Conservation (phyloP, 805 yeast species). For the Saturnispora halmiae region DNA sequence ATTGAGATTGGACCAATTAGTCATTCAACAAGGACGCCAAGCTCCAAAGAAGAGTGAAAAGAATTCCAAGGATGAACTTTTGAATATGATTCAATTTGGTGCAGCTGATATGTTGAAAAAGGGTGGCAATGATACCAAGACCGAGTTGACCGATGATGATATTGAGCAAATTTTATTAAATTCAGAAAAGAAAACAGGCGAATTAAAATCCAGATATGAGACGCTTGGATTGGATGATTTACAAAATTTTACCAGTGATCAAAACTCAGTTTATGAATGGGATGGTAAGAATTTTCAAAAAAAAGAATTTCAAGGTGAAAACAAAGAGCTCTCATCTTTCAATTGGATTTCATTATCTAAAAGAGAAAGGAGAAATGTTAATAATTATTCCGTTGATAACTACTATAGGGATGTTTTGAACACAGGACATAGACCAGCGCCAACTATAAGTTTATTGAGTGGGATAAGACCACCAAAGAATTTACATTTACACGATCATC, state of each 20-base stretch:
- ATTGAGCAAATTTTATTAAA: slow-evolving; percentile 51
- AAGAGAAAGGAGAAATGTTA: slow-evolving; percentile 56
- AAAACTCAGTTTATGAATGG: slow-evolving; percentile 72
- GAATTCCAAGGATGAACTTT: slow-evolving; percentile 58
- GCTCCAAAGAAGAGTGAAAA: slow-evolving; percentile 28
- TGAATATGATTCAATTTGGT: slow-evolving; percentile 78
- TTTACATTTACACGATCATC: slow-evolving; percentile 77
- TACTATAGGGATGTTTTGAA: slow-evolving; percentile 49
- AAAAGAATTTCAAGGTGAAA: slow-evolving; percentile 40
- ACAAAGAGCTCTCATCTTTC: slow-evolving; percentile 33
- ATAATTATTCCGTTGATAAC: slow-evolving; percentile 79
- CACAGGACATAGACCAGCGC: slow-evolving; percentile 52
- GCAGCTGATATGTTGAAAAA: slow-evolving; percentile 51
- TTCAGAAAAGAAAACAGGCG: slow-evolving; percentile 56
- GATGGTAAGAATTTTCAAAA: slow-evolving; percentile 75
- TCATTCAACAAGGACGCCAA: slow-evolving; percentile 81
- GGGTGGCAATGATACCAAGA: slow-evolving; percentile 20
- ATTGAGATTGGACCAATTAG: slow-evolving; percentile 83
- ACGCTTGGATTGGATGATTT: slow-evolving; percentile 67
- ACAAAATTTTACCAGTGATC: slow-evolving; percentile 55
- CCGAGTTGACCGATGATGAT: slow-evolving; percentile 39
- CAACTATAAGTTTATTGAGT: slow-evolving; percentile 19
- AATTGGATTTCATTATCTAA: slow-evolving; percentile 82
- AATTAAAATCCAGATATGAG: slow-evolving; percentile 53
- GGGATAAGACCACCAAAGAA: slow-evolving; percentile 80